phyloP scores from a whole-genome alignment of 2,329 filamentous ascomycete species.

The Emericellopsis cladophorae region DNA sequence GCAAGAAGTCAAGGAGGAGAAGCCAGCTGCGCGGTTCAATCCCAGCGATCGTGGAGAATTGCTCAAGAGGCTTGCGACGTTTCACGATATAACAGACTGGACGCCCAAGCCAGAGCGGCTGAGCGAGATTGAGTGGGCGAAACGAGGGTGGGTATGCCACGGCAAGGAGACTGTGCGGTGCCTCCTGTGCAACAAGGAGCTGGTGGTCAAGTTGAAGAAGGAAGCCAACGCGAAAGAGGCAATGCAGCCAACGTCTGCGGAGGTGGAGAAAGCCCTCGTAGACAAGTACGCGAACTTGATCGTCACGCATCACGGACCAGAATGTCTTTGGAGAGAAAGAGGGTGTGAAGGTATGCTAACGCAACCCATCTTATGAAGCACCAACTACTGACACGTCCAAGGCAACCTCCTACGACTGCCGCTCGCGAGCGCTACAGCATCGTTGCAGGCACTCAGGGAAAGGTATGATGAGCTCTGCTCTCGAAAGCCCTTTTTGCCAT shows the following conservation, averaged over 20 bases:
- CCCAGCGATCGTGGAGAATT: conserved; percentile 79
- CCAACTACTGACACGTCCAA: conserved; percentile 10
- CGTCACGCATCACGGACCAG: conserved; percentile 60
- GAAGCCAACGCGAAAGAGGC: conserved; percentile 42
- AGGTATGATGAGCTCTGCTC: conserved; percentile 53
- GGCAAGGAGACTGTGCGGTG: conserved; percentile 77
- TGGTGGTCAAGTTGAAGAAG: conserved; percentile 65
- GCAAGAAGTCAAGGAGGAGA: conserved; percentile 10
- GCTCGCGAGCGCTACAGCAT: conserved; percentile 46
- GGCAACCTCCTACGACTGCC: conserved; percentile 49
- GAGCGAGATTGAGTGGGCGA: conserved; percentile 89
- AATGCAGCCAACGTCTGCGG: conserved; percentile 40
- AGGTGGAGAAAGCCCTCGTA: conserved; percentile 59
- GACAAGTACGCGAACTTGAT: conserved; percentile 66
- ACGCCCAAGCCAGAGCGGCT: conserved; percentile 80
- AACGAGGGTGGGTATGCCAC: conserved; percentile 79
- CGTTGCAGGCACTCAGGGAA: conserved; percentile 43
- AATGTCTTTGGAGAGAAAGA: conserved; percentile 74
- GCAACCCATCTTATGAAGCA: no score
- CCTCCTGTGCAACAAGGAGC: conserved; percentile 69
- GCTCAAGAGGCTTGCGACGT: conserved; percentile 69
- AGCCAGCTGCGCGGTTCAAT: conserved; percentile 55
- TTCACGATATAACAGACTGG: conserved; percentile 86
- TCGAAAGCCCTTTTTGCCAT: conserved; percentile 44
- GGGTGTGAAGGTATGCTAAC: conserved; percentile 67